A percentile compares a stretch with the other conserved stretches of the same genome.
Evolutionary conservation across 192 early-diverging fungal species (phyloP).

Genomic region (Dissophora ornata): DNA sequence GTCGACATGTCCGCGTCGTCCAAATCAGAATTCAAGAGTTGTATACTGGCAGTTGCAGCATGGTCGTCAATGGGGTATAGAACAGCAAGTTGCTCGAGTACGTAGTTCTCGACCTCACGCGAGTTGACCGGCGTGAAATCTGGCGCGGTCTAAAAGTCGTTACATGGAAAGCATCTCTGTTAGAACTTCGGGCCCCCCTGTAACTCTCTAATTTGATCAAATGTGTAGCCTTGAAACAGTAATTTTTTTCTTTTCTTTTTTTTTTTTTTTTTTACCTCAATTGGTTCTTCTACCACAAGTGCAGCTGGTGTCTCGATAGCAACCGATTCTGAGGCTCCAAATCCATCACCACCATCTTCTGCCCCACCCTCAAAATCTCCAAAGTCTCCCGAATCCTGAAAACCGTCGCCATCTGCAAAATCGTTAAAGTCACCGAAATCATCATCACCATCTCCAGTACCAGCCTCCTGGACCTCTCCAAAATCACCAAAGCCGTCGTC

Average conservation of each 20-base stretch:
- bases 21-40: conserved; percentile 29
- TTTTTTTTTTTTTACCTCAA: too few species aligned
- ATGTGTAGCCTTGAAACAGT: too few species aligned
- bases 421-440: conserved; percentile 53
- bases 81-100: conserved; percentile 25
- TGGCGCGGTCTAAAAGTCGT: conserved; percentile 28
- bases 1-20: conserved; percentile 23
- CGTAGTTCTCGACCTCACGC: conserved; percentile 46
- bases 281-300: background rate
- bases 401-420: conserved; percentile 34
- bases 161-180: too few species aligned
- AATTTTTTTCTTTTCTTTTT: too few species aligned
- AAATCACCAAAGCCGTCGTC: conserved; percentile 51
- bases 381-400: conserved; percentile 36
- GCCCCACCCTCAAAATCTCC: conserved; percentile 24
- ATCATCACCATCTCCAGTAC: conserved; percentile 12
- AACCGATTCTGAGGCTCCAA: conserved; percentile 11
- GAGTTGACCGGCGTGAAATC: conserved; percentile 48
- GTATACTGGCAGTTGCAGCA: too few species aligned
- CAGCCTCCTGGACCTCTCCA: conserved; percentile 30
- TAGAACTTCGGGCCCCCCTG: too few species aligned
- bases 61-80: conserved; percentile 39
- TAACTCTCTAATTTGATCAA: too few species aligned
- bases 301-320: background rate
- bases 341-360: conserved; percentile 20